phyloP scores from a whole-genome alignment of 78 protist genomes.

The Cavenderia fasciculata region DNA sequence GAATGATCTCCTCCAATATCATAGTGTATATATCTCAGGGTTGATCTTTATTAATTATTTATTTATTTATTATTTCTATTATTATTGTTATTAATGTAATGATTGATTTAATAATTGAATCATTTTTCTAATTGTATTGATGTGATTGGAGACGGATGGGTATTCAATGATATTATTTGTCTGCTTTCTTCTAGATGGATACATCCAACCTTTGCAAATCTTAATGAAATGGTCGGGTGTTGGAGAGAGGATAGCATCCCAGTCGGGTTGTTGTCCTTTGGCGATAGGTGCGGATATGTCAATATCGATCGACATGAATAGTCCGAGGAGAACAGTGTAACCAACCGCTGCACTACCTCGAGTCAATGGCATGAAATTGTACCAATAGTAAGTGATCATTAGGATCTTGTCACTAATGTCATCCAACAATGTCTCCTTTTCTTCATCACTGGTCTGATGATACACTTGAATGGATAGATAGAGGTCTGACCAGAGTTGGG shows the following conservation, averaged over 20 bases:
- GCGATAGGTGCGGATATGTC: constrained; percentile 20
- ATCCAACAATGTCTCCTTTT: not conserved
- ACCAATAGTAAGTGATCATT: constrained; percentile 83
- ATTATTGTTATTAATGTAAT: not conserved
- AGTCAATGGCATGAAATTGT: constrained; percentile 89
- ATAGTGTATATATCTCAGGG: too few species aligned
- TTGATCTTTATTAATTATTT: not conserved
- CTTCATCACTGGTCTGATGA: not conserved
- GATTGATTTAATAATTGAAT: constrained; percentile 41
- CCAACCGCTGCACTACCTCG: constrained; percentile 88
- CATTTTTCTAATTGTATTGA: constrained; percentile 35
- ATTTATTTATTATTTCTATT: not conserved
- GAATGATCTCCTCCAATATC: too few species aligned
- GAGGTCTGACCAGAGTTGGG: constrained; percentile 3
- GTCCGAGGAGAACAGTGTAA: constrained; percentile 37
- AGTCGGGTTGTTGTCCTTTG: constrained; percentile 66
- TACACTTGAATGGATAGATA: not conserved
- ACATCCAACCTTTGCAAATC: constrained; percentile 43
- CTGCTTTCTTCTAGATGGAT: not conserved
- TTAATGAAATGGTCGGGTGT: constrained; percentile 21
- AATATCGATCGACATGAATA: constrained; percentile 75
- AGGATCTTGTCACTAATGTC: constrained; percentile 54
- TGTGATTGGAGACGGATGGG: not conserved
- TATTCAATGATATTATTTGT: not conserved
- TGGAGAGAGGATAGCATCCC: constrained; percentile 83